Conservation (phyloP, 2,329 filamentous ascomycete species). For the Fusarium poae region DNA sequence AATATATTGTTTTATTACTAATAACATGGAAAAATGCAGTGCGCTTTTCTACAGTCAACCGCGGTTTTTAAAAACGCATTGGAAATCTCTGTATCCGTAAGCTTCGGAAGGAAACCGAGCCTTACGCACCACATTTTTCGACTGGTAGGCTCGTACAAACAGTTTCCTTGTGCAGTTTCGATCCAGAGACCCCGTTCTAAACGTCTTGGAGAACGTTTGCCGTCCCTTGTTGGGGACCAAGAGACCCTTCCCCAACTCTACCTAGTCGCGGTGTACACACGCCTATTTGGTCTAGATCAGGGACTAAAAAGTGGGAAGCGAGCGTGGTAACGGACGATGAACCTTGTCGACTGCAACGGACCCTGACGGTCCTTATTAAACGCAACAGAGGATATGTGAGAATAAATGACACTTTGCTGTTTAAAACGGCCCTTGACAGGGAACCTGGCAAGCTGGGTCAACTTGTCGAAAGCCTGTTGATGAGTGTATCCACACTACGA, state of each 20-base stretch:
- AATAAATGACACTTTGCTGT: conserved; percentile 32
- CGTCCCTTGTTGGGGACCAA: conserved; percentile 13
- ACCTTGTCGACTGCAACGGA: conserved; percentile 32
- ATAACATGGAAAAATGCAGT: neutral
- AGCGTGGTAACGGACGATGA: conserved; percentile 27
- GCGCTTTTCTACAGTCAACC: neutral
- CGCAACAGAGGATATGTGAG: conserved; percentile 8
- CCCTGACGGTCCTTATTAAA: conserved; percentile 35
- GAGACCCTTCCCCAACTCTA: conserved; percentile 19
- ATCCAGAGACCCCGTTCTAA: conserved; percentile 29
- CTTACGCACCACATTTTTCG: conserved; percentile 17
- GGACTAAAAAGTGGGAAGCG: conserved; percentile 32
- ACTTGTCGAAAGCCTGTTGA: conserved; percentile 25
- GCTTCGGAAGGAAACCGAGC: conserved; percentile 26
- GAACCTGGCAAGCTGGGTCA: conserved; percentile 2
- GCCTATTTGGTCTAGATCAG: conserved; percentile 37
- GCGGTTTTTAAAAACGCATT: neutral
- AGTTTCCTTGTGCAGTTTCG: conserved; percentile 4
- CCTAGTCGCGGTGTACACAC: conserved; percentile 22
- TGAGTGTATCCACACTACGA: conserved; percentile 36
- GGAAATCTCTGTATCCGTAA: conserved; percentile 15
- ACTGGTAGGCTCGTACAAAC: neutral
- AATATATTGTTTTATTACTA: neutral
- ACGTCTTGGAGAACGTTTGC: conserved; percentile 27
- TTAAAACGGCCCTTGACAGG: conserved; percentile 17